A percentile compares a stretch with the other conserved stretches of the same genome.
Evolutionary conservation across 129 eudicot genomes (phyloP).

Genomic region (Lonicera japonica): DNA sequence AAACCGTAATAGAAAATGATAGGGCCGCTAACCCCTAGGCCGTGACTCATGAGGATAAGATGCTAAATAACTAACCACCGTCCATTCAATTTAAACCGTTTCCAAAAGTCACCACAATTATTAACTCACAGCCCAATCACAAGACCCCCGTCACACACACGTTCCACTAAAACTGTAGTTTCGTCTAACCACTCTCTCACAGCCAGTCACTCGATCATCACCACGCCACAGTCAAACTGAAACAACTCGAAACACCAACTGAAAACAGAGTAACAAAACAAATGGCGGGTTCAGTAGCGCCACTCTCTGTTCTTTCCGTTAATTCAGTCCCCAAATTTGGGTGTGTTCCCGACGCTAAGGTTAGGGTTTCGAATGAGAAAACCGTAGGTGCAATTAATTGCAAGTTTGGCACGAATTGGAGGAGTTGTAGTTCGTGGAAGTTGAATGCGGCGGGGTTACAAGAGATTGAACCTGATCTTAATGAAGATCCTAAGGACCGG

Average conservation of each 20-base stretch:
- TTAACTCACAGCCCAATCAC: slow-evolving; percentile 5
- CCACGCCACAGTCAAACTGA: not conserved
- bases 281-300: slow-evolving; percentile 26
- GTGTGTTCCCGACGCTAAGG: slow-evolving; percentile 6
- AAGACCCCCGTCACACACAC: not conserved
- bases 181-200: not conserved
- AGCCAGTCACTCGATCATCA: not conserved
- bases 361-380: slow-evolving; percentile 1
- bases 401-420: slow-evolving; percentile 1
- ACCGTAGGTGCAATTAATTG: not conserved
- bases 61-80: not conserved
- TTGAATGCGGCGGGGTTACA: slow-evolving; percentile 69
- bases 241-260: not conserved
- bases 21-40: too few species aligned
- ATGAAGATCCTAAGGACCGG: slow-evolving; percentile 76
- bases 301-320: slow-evolving; percentile 19
- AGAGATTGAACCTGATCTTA: slow-evolving; percentile 77
- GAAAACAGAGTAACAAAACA: slow-evolving; percentile 1
- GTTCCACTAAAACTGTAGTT: not conserved
- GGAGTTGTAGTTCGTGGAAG: slow-evolving; percentile 31
- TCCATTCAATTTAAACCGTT: not conserved
- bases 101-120: not conserved
- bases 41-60: not conserved
- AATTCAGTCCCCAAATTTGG: slow-evolving; percentile 25
- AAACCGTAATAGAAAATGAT: too few species aligned